These are phyloP conservation scores for Apiospora hydei DNA, from an alignment of 2,329 filamentous ascomycete species.

Conservation along the genomic window DNA sequence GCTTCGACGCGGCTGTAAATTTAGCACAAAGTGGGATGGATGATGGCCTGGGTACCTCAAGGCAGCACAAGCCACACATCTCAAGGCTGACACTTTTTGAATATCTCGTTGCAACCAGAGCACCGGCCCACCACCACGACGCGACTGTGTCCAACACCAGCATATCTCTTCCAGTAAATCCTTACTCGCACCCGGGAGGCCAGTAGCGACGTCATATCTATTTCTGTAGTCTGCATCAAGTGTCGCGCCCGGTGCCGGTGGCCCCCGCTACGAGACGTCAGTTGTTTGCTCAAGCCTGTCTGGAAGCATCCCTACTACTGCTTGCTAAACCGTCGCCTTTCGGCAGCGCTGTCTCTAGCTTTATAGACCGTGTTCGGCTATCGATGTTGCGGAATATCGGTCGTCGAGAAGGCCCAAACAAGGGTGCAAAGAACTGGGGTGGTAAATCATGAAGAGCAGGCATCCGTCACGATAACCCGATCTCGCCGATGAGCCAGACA, in stretches of 20 bases:
- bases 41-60: conserved; percentile 1
- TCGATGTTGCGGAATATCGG: conserved; percentile 16
- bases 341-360: not conserved
- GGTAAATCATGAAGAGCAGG: conserved; percentile 18
- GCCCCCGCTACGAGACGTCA: not conserved
- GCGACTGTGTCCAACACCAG: conserved; percentile 7
- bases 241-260: not conserved
- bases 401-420: conserved; percentile 13
- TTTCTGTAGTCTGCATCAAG: conserved; percentile 2
- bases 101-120: conserved; percentile 17
- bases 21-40: conserved; percentile 13
- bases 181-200: not conserved
- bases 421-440: conserved; percentile 5
- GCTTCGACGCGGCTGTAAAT: conserved; percentile 18
- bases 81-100: conserved; percentile 21
- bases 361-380: not conserved
- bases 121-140: conserved; percentile 13
- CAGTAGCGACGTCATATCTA: conserved; percentile 6
- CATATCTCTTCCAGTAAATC: conserved; percentile 9
- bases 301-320: not conserved
- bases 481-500: conserved; percentile 33
- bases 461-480: conserved; percentile 18
- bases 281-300: conserved; percentile 7
- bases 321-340: conserved; percentile 12
- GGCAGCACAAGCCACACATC: conserved; percentile 20